Conservation (phyloP, 257 asterid genomes). For the Solanum habrochaites region DNA sequence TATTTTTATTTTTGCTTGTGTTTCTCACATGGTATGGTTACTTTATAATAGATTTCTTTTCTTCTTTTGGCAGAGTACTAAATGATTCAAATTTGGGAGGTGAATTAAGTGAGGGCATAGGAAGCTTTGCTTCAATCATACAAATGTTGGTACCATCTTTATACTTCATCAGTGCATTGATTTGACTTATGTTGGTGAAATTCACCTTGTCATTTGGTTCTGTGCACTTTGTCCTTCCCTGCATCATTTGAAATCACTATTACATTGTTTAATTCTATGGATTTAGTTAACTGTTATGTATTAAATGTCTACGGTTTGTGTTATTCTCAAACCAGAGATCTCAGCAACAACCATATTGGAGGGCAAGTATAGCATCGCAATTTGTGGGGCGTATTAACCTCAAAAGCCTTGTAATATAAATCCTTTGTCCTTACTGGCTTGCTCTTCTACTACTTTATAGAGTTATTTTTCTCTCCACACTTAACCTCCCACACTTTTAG, state of each 20-base stretch:
- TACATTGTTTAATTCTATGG: not conserved
- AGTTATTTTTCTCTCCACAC: not conserved
- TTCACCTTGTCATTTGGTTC: not conserved
- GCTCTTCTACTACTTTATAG: conserved; percentile 6
- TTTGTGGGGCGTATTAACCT: conserved; percentile 65
- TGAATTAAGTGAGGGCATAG: conserved; percentile 44
- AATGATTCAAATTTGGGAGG: conserved; percentile 57
- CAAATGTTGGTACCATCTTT: conserved; percentile 36
- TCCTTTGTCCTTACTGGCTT: not conserved
- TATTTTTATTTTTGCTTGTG: no score
- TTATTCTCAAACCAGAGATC: conserved; percentile 36
- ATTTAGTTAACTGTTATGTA: not conserved
- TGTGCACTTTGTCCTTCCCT: not conserved
- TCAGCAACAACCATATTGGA: conserved; percentile 77
- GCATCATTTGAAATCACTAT: not conserved
- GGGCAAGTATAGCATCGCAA: conserved; percentile 69
- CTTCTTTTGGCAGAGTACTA: conserved; percentile 32
- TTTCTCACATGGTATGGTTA: not conserved
- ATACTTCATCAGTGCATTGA: not conserved
- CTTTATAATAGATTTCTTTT: not conserved
- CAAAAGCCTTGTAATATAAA: conserved; percentile 48
- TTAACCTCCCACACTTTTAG: not conserved
- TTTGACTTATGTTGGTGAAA: not conserved
- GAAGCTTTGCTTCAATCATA: conserved; percentile 53
- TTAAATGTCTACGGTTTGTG: not conserved